phyloP scores from a whole-genome alignment of 257 asterid genomes.

The Nicotiana benthamiana region DNA sequence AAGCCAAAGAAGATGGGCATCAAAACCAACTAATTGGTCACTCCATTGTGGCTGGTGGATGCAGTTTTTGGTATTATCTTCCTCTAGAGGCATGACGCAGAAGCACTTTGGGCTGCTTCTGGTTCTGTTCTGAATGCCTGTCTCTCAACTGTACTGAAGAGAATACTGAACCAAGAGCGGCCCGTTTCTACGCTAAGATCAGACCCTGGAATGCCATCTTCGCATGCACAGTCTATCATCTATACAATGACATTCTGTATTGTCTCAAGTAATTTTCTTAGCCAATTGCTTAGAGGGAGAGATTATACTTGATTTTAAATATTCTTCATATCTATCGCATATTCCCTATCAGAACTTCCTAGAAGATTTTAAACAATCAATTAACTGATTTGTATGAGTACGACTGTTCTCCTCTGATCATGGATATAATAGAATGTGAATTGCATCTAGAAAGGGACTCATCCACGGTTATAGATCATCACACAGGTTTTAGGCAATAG shows the following conservation, averaged over 20 bases:
- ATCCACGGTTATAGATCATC: neutral
- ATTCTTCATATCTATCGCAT: neutral
- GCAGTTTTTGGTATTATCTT: constrained; percentile 27
- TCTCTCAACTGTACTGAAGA: constrained; percentile 48
- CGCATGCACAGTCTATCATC: constrained; percentile 73
- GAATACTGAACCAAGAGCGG: constrained; percentile 60
- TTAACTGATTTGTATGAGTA: neutral
- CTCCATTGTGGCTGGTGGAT: constrained; percentile 38
- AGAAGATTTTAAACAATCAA: neutral
- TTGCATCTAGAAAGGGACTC: neutral
- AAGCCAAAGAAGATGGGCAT: too few relatives aligned
- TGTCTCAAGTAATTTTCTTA: constrained; percentile 42
- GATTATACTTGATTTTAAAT: neutral
- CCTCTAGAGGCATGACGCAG: constrained; percentile 66
- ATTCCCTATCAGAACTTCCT: neutral
- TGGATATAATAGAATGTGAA: neutral
- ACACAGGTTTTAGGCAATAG: neutral
- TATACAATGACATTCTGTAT: constrained; percentile 32
- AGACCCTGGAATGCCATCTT: constrained; percentile 96
- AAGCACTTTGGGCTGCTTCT: constrained; percentile 59
- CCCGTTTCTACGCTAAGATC: constrained; percentile 56
- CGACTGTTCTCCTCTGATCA: neutral
- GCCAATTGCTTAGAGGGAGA: neutral
- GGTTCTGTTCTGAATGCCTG: constrained; percentile 51
- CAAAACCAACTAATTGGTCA: too few relatives aligned